Base-by-base conservation (phyloP, 331 rosid species). In the Pyracantha coccinea region DNA sequence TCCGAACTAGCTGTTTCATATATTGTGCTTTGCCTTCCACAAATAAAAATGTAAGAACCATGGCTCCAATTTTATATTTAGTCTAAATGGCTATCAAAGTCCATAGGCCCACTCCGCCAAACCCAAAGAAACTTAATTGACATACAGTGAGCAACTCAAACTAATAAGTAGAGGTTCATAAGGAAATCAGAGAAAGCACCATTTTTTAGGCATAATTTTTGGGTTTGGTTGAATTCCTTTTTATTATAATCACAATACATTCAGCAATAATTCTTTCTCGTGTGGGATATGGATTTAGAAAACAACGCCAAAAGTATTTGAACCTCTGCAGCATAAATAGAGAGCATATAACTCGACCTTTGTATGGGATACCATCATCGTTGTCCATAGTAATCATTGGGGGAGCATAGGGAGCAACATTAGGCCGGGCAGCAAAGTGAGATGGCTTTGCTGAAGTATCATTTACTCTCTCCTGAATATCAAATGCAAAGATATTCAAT, bases 341-440 rank as follows among this genome's bases (percentile, higher is more conserved):
- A 76, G 79, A 41, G 25, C 21, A 71, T 61, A 70, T 41, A 69
- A 68, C 33, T 63, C 28, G 12, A 81, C 97, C 97, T 90, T 90
- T 79, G 86, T 52, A 87, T 31, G 99, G 82, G 81, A 94, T 83
- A 74, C 93, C 99, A 80, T 92, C 96, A 80, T 90, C 99, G 77
- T 79, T 90, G 85, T 94, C 96, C 88, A 87, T 77, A 4, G 93
- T 66, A 85, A 94, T 83, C 83, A 86, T 79, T 8, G 90, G 86
- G 75, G 89, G 93, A 69, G 88, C 90, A 82, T 88, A 92, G 4
- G 96, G 91, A 71, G 95, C 83, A 52, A 84, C 92, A 84, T 55
- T 90, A 41, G 95, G 83, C 69, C 96, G 88, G 68, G 91, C 77
- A 64, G 92, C 83, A 79, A 86, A 88, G 69, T 85, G 91, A 78